Evolutionary conservation across 768 basidiomycete species (phyloP).

Genomic region (Psilocybe subaeruginosa): DNA sequence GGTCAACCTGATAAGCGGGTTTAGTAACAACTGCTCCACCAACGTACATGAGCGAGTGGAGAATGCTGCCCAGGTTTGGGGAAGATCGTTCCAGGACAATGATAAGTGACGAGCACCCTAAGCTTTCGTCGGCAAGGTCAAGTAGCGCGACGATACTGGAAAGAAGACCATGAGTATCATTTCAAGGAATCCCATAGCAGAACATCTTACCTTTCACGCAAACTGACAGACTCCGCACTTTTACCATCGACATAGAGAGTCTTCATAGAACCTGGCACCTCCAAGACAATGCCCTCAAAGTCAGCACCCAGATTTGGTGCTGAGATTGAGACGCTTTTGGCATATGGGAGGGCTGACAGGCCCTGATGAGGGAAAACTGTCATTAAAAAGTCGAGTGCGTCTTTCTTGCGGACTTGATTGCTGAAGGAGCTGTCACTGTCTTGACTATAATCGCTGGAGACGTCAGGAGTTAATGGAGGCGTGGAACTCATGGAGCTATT

Average conservation of each 20-base stretch:
- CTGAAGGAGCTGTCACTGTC: slow-evolving; percentile 37
- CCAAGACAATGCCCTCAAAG: slow-evolving; percentile 81
- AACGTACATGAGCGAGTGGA: slow-evolving; percentile 93
- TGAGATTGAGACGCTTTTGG: slow-evolving; percentile 75
- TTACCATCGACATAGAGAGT: slow-evolving; percentile 88
- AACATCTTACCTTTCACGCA: slow-evolving; percentile 74
- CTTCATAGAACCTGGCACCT: slow-evolving; percentile 68
- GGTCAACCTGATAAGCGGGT: slow-evolving; percentile 75
- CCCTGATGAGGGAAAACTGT: slow-evolving; percentile 78
- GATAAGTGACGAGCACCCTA: slow-evolving; percentile 77
- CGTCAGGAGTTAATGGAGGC: slow-evolving; percentile 81
- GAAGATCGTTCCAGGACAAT: slow-evolving; percentile 80
- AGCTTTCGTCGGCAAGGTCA: slow-evolving; percentile 85
- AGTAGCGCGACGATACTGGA: slow-evolving; percentile 81
- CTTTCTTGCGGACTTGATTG: slow-evolving; percentile 51
- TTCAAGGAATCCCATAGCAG: background rate
- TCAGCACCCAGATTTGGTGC: slow-evolving; percentile 66
- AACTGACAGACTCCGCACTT: slow-evolving; percentile 74
- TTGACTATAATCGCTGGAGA: slow-evolving; percentile 49
- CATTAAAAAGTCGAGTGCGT: slow-evolving; percentile 79
- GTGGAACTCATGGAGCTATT: slow-evolving; percentile 56
- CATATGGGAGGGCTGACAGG: slow-evolving; percentile 66
- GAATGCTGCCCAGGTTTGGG: slow-evolving; percentile 67
- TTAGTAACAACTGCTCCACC: slow-evolving; percentile 85
- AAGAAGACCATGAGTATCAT: slow-evolving; percentile 8